Conservation (phyloP, 2,329 filamentous ascomycete species). For the Fusarium sp. region DNA sequence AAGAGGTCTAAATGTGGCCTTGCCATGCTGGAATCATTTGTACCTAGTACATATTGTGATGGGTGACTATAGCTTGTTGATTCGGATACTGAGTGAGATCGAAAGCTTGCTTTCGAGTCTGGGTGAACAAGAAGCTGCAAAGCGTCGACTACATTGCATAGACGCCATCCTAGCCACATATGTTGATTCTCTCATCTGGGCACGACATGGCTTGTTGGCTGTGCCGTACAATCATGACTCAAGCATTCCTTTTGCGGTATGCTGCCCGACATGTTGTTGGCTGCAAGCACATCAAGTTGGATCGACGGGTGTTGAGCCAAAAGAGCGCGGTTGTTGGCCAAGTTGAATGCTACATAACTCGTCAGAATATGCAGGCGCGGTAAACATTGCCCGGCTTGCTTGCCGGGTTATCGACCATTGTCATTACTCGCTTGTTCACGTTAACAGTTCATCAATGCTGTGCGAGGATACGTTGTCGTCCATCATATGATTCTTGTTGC, state of each 20-base stretch:
- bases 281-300: constrained; percentile 26
- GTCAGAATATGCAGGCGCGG: constrained; percentile 24
- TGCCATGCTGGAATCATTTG: constrained; percentile 6
- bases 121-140: background rate
- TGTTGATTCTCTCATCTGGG: constrained; percentile 23
- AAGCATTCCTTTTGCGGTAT: constrained; percentile 28
- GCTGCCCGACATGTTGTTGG: constrained; percentile 27
- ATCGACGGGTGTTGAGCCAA: constrained; percentile 22
- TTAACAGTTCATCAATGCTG: background rate
- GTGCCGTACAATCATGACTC: constrained; percentile 25
- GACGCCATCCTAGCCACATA: constrained; percentile 37
- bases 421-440: background rate
- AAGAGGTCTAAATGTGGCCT: constrained; percentile 12
- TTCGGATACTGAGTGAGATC: background rate
- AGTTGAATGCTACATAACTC: constrained; percentile 19
- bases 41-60: background rate
- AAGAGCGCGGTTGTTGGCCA: constrained; percentile 33
- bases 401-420: background rate
- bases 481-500: background rate
- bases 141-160: constrained; percentile 41
- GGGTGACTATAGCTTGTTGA: background rate
- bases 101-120: constrained; percentile 3
- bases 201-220: constrained; percentile 34
- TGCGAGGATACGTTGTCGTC: constrained; percentile 1
- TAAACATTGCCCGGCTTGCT: constrained; percentile 13